Conservation (phyloP, 352 stramenopile genomes). For the Phytopythium cucurbitacearum region DNA sequence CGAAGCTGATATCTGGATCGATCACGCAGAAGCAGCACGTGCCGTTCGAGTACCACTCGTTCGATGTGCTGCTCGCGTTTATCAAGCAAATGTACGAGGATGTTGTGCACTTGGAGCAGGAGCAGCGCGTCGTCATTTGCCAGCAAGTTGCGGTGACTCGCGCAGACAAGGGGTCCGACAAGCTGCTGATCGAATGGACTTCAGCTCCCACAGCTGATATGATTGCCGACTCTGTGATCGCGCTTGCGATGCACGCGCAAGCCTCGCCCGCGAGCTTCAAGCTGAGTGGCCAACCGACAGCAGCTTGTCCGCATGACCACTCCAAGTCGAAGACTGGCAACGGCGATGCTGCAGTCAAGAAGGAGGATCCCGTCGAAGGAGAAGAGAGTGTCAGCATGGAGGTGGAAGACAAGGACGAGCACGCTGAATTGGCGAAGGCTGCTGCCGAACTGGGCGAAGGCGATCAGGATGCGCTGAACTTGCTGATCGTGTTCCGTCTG, state of each 20-base stretch:
- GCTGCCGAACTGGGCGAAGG: conserved; percentile 55
- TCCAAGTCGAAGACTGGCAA: conserved; percentile 35
- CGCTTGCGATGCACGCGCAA: conserved; percentile 93
- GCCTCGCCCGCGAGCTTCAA: conserved; percentile 82
- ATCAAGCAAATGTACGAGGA: conserved; percentile 85
- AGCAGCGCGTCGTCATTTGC: conserved; percentile 65
- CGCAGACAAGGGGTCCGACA: conserved; percentile 23
- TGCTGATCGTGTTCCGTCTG: conserved; percentile 79
- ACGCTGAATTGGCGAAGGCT: conserved; percentile 39
- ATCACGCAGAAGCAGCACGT: conserved; percentile 87
- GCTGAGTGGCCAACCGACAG: conserved; percentile 63
- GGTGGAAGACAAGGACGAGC: conserved; percentile 9
- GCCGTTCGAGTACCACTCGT: conserved; percentile 74
- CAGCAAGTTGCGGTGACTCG: conserved; percentile 70
- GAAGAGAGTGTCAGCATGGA: conserved; percentile 19
- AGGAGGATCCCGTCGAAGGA: conserved; percentile 14
- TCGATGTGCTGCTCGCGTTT: conserved; percentile 75
- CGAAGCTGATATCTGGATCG: conserved; percentile 70
- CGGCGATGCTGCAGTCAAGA: conserved; percentile 9
- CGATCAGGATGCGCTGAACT: conserved; percentile 80
- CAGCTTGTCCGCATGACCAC: conserved; percentile 78
- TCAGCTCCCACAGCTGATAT: conserved; percentile 93
- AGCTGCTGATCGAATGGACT: conserved; percentile 82
- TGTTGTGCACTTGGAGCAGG: conserved; percentile 44
- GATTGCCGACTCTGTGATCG: conserved; percentile 95